A percentile compares a stretch with the other conserved stretches of the same genome.
Evolutionary conservation across 2,329 filamentous ascomycete genomes (phyloP).

Genomic region (Sarocladium oryzae): DNA sequence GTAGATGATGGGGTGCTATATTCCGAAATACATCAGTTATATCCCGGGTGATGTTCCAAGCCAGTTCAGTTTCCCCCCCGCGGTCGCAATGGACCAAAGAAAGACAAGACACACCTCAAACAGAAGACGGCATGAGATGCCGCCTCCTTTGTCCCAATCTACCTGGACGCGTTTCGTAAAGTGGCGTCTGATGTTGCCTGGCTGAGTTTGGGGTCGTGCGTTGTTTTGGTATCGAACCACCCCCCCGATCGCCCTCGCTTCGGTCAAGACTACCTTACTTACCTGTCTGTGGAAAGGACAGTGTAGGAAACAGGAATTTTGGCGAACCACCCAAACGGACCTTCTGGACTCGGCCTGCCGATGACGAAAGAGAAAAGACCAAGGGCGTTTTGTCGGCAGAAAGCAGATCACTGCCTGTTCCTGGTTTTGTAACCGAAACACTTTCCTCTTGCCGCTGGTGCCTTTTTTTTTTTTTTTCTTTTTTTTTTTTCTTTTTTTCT

Average conservation of each 20-base stretch:
- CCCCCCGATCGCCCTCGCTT: too few relatives aligned
- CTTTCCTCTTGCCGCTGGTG: background rate
- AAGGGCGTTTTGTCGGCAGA: background rate
- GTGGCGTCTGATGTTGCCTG: background rate
- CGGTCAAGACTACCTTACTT: too few relatives aligned
- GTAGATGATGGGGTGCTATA: conserved; percentile 1
- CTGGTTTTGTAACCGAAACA: background rate
- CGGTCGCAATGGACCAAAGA: background rate
- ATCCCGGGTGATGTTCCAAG: background rate
- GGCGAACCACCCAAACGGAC: too few relatives aligned
- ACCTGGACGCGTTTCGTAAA: background rate
- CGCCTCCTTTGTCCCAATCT: too few relatives aligned
- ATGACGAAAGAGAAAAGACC: background rate
- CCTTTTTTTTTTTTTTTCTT: too few relatives aligned
- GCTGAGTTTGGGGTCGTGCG: background rate
- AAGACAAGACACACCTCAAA: background rate
- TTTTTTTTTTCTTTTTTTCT: background rate
- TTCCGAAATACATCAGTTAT: background rate
- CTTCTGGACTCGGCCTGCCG: too few relatives aligned
- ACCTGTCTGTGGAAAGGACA: too few relatives aligned
- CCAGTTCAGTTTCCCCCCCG: background rate
- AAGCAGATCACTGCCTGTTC: conserved; percentile 9
- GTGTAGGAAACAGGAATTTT: too few relatives aligned
- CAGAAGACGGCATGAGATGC: conserved; percentile 3
- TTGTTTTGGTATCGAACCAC: too few relatives aligned